Base-by-base conservation (phyloP, 805 yeast species). In the Yarrowia osloensis region DNA sequence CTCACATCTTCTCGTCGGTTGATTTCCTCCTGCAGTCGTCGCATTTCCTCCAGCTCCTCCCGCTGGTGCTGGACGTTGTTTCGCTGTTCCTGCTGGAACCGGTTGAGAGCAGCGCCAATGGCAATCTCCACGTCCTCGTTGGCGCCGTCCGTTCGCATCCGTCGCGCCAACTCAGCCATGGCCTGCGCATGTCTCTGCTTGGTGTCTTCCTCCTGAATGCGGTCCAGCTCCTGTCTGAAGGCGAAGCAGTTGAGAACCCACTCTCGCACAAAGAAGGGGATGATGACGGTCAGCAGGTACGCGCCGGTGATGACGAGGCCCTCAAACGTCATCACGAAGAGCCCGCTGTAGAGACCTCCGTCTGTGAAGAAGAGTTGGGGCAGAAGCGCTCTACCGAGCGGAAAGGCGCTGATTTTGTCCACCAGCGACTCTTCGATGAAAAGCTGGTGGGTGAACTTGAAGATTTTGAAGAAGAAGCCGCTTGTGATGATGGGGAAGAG, bases 191-290 rank as follows among this genome's bases (percentile, higher is more conserved):
- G 63, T 29, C 63, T 40, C 37, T 57, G 63, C n/a, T 39, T 26
- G 28, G 26, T 26, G 28, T 57, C 63, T 12, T 57, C 63, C 22
- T 57, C 63, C 26, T 39, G 44, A 19, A 57, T 40, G 2, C 49
- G 74, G 12, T 47, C 59, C 7, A 73, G 68, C 22, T 70, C 69
- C 24, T 67, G 65, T n/a, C 70, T 62, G 66, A 70, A 71, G 4
- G 69, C 74, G 7, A 71, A 74, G 67, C 74, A 74, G 55, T 75
- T 77, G 21, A 75, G 50, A 13, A 76, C 73, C 79, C 79, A 76
- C 35, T 76, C 79, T 15, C 77, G 70, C 22, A 76, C 75, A 40
- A 75, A 67, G 69, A 88, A 81, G 15, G 81, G 62, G 11, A 81
- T 69, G 33, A 81, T 80, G 26, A 84, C 73, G 7, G 76, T 55